Evolutionary conservation across 2,329 filamentous ascomycete genomes (phyloP).

Genomic region (Neonectria hederae): DNA sequence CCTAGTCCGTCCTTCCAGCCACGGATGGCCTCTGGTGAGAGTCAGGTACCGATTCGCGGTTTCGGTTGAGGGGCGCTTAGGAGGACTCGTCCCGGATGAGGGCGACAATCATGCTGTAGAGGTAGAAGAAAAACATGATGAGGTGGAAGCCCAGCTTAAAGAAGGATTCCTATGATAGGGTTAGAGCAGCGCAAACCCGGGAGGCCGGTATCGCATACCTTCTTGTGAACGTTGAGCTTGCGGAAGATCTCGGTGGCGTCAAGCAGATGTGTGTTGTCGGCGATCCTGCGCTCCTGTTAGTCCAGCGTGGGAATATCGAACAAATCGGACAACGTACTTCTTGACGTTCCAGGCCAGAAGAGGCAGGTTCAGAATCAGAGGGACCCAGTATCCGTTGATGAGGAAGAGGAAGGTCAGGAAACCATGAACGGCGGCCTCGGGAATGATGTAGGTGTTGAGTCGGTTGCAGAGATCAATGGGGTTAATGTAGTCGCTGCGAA

Average conservation of each 20-base stretch:
- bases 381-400: slow-evolving; percentile 98
- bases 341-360: slow-evolving; percentile 94
- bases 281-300: slow-evolving; percentile 70
- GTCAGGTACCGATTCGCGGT: slow-evolving; percentile 22
- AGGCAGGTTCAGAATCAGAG: slow-evolving; percentile 90
- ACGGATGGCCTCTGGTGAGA: slow-evolving; percentile 20
- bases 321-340: slow-evolving; percentile 74
- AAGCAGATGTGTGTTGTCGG: slow-evolving; percentile 95
- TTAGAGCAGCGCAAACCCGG: slow-evolving; percentile 33
- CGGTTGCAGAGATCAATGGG: slow-evolving; percentile 99
- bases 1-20: slow-evolving; percentile 23
- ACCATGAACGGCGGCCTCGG: slow-evolving; percentile 96
- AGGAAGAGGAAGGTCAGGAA: slow-evolving; percentile 96
- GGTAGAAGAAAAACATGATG: slow-evolving; percentile 99
- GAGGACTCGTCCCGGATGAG: slow-evolving; percentile 94
- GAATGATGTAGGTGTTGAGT: slow-evolving; percentile 99
- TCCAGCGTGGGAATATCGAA: not conserved
- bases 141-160: slow-evolving; percentile 99
- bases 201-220: slow-evolving; percentile 63
- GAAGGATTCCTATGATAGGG: slow-evolving; percentile 83
- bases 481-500: slow-evolving; percentile 94
- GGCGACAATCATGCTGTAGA: slow-evolving; percentile 98
- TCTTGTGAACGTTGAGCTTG: slow-evolving; percentile 99
- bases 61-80: slow-evolving; percentile 58
- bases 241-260: slow-evolving; percentile 99